These are phyloP conservation scores for Polyporus tsugae DNA, from an alignment of 1,284 basidiomycete genomes.

Conservation along the genomic window DNA sequence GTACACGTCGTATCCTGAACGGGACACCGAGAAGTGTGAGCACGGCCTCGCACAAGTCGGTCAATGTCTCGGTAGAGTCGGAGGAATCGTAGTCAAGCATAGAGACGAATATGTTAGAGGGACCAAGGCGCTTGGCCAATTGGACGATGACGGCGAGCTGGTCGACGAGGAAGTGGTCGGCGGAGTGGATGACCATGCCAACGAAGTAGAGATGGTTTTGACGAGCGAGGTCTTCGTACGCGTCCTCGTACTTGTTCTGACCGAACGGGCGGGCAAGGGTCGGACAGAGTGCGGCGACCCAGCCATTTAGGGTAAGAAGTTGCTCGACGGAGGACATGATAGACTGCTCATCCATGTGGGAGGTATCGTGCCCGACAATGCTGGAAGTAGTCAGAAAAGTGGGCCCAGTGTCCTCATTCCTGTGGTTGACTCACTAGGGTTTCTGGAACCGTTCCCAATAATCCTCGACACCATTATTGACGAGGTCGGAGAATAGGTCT, in stretches of 20 bases:
- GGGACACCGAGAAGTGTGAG: slow-evolving; percentile 90
- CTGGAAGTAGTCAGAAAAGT: slow-evolving; percentile 46
- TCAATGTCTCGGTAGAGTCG: slow-evolving; percentile 92
- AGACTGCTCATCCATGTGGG: slow-evolving; percentile 88
- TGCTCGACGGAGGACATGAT: slow-evolving; percentile 90
- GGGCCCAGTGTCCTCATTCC: slow-evolving; percentile 2
- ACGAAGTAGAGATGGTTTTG: slow-evolving; percentile 91
- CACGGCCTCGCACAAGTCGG: slow-evolving; percentile 92
- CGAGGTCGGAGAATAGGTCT: slow-evolving; percentile 81
- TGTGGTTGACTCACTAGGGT: slow-evolving; percentile 73
- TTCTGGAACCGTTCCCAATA: slow-evolving; percentile 93
- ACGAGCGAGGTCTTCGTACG: slow-evolving; percentile 86
- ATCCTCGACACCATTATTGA: slow-evolving; percentile 81
- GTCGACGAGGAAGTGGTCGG: slow-evolving; percentile 97
- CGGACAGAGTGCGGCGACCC: slow-evolving; percentile 97
- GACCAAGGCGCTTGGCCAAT: slow-evolving; percentile 87
- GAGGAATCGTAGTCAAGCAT: slow-evolving; percentile 95
- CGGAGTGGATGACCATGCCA: slow-evolving; percentile 93
- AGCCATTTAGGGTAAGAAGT: slow-evolving; percentile 92
- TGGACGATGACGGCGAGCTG: slow-evolving; percentile 96
- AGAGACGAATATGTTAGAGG: slow-evolving; percentile 90
- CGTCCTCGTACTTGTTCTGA: slow-evolving; percentile 83
- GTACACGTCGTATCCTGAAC: slow-evolving; percentile 87
- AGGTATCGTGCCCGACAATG: slow-evolving; percentile 82
- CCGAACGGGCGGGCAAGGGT: slow-evolving; percentile 91